phyloP scores from a whole-genome alignment of 2,329 filamentous ascomycete species.

The Drechslerella stenobrocha region DNA sequence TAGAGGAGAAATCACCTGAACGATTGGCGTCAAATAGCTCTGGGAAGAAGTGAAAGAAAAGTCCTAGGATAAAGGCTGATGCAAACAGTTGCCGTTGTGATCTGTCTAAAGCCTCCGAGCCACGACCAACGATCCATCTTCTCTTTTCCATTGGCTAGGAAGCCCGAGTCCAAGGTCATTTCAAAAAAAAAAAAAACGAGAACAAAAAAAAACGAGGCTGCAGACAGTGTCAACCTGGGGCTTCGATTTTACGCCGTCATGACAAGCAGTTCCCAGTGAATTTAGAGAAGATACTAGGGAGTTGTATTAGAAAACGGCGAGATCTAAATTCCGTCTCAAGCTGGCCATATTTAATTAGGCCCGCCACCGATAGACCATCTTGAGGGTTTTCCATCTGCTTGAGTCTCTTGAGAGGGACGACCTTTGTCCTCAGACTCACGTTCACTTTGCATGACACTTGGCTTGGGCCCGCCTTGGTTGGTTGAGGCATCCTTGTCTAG shows the following conservation, averaged over 20 bases:
- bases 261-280: constrained; percentile 1
- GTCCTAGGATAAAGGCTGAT: no score
- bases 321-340: constrained; percentile 6
- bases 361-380: constrained; percentile 15
- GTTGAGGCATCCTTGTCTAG: constrained; percentile 52
- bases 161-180: no score
- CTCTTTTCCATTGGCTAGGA: no score
- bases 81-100: no score
- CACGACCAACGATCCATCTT: no score
- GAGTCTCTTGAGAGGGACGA: constrained; percentile 17
- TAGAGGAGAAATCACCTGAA: no score
- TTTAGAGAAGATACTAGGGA: constrained; percentile 10
- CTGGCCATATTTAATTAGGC: constrained; percentile 18
- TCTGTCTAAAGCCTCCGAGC: no score
- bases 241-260: not conserved
- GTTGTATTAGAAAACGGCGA: constrained; percentile 15
- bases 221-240: not conserved
- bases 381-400: constrained; percentile 11
- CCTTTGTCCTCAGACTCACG: constrained; percentile 3
- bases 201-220: no score
- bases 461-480: constrained; percentile 4
- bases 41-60: no score
- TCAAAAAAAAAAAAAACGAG: no score
- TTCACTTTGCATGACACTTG: not conserved
- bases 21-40: no score